Evolutionary conservation across 2,329 filamentous ascomycete genomes (phyloP).

Genomic region (Davidsoniella neocaledoniae): DNA sequence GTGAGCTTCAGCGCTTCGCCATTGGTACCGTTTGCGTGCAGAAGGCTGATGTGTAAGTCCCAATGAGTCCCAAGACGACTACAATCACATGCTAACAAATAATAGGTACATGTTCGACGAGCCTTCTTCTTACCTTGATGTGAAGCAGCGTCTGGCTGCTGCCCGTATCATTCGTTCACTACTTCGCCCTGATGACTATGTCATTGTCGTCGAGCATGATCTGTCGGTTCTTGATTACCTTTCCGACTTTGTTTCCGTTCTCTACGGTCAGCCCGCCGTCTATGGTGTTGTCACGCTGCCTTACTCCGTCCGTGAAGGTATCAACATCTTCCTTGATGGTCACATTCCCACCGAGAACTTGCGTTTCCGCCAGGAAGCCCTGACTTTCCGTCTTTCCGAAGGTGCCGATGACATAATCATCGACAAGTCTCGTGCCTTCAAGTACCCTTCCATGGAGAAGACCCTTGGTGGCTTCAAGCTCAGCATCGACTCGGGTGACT

Average conservation of each 20-base stretch:
- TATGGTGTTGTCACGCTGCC: constrained; percentile 97
- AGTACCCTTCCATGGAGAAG: constrained; percentile 84
- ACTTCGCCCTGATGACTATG: constrained; percentile 76
- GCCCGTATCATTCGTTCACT: constrained; percentile 85
- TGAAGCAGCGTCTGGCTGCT: constrained; percentile 92
- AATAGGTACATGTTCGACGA: constrained; percentile 90
- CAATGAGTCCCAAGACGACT: constrained; percentile 13
- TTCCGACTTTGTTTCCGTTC: constrained; percentile 93
- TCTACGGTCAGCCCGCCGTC: constrained; percentile 87
- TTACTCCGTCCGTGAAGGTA: constrained; percentile 91
- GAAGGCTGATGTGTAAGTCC: constrained; percentile 57
- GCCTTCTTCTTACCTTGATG: constrained; percentile 96
- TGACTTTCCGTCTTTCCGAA: constrained; percentile 89
- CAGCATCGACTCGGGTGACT: constrained; percentile 62
- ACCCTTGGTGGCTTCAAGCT: constrained; percentile 80
- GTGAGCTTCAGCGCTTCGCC: constrained; percentile 94
- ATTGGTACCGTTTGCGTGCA: constrained; percentile 93
- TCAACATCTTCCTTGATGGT: constrained; percentile 97
- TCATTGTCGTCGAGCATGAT: constrained; percentile 99
- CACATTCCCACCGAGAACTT: constrained; percentile 97
- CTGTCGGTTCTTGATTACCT: constrained; percentile 96
- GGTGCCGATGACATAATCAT: constrained; percentile 73
- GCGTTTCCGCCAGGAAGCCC: constrained; percentile 90
- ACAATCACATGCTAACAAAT: constrained; percentile 6
- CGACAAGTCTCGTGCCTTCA: constrained; percentile 72